Conservation (phyloP, 78 protist species). For the Chrysochromulina tobinii region DNA sequence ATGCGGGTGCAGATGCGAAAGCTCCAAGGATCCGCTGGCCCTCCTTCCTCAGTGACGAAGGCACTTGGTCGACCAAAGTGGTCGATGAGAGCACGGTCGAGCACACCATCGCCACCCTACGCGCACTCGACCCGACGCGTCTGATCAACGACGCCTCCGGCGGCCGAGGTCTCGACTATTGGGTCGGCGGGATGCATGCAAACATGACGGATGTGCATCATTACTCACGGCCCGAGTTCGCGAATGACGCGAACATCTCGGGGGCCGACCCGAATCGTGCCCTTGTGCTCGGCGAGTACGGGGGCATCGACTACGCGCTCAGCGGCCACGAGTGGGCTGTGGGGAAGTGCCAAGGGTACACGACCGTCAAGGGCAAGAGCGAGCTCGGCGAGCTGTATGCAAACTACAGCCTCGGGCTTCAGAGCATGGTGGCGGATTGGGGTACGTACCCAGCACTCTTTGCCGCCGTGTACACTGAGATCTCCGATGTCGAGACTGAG, state of each 20-base stretch:
- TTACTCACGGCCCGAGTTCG: background rate
- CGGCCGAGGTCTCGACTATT: background rate
- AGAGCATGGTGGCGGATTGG: too few species aligned
- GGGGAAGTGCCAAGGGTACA: too few species aligned
- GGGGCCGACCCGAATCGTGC: background rate
- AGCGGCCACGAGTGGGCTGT: background rate
- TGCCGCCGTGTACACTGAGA: background rate
- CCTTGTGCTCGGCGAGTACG: background rate
- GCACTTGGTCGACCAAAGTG: too few species aligned
- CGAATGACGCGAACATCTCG: too few species aligned
- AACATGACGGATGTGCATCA: background rate
- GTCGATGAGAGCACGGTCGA: background rate
- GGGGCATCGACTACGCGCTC: background rate
- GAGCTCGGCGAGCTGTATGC: too few species aligned
- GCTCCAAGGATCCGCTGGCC: too few species aligned
- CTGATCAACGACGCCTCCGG: background rate
- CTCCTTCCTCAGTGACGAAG: too few species aligned
- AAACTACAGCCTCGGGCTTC: too few species aligned
- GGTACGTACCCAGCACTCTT: background rate
- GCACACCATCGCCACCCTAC: background rate
- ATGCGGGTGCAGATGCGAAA: too few species aligned
- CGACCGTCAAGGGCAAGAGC: too few species aligned
- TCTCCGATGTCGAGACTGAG: background rate
- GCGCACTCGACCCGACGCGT: background rate
- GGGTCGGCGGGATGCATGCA: too few species aligned